phyloP scores from a whole-genome alignment of 228 moss, liverwort and hornwort genomes.

The Sphagnum magellanicum region DNA sequence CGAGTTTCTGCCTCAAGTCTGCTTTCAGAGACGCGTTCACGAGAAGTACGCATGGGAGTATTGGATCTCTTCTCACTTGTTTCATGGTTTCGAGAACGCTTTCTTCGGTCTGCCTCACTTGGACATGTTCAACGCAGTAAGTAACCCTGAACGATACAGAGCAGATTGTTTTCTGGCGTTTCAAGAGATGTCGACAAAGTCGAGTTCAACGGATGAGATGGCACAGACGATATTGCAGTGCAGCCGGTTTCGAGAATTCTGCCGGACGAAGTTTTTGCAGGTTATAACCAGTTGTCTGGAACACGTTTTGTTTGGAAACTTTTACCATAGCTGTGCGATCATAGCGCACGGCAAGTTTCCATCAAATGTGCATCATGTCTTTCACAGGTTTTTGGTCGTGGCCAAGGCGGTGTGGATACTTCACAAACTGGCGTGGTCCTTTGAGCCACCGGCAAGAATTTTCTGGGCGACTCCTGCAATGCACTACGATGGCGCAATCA shows the following conservation, averaged over 20 bases:
- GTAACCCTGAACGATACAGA: neutral
- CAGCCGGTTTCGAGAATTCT: neutral
- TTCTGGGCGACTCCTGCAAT: neutral
- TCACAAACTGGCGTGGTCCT: constrained; percentile 12
- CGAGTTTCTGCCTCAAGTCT: neutral
- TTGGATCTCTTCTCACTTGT: neutral
- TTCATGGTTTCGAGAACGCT: neutral
- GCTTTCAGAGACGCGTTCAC: neutral
- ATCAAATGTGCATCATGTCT: neutral
- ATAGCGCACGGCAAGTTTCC: neutral
- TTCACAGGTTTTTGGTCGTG: neutral
- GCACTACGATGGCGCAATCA: neutral
- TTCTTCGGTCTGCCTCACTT: neutral
- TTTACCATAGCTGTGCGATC: neutral
- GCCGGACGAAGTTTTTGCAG: neutral
- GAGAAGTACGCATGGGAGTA: neutral
- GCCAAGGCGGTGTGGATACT: constrained; percentile 9
- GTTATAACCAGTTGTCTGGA: neutral
- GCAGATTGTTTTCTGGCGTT: neutral
- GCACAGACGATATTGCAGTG: neutral
- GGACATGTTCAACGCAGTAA: neutral
- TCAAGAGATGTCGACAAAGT: neutral
- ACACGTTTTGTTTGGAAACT: neutral
- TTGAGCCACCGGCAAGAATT: constrained; percentile 11
- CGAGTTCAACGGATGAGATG: too few species aligned